A percentile compares a stretch with the other conserved stretches of the same genome.
phyloP scores from a whole-genome alignment of 2,329 filamentous ascomycete genomes.

The Aspergillus ochraceus region DNA sequence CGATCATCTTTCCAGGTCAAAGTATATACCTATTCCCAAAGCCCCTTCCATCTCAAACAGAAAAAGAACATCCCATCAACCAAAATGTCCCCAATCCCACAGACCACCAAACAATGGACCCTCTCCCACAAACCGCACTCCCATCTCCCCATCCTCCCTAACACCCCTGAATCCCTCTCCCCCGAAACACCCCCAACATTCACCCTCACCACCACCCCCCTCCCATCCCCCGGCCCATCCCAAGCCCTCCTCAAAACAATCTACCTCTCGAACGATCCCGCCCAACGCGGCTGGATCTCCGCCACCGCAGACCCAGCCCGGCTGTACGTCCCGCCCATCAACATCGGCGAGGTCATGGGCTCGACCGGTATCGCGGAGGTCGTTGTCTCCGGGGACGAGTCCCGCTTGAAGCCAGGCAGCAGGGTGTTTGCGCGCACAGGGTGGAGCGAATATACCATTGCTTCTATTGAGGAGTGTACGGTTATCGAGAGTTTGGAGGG shows the following conservation, averaged over 20 bases:
- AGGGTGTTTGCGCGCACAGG: slow-evolving; percentile 32
- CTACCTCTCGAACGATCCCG: slow-evolving; percentile 55
- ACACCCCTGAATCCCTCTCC: neutral
- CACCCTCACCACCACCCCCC: slow-evolving; percentile 16
- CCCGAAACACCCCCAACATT: slow-evolving; percentile 5
- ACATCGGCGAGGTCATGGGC: slow-evolving; percentile 41
- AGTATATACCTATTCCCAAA: too few relatives aligned
- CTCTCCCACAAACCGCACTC: slow-evolving; percentile 40
- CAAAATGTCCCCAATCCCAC: slow-evolving; percentile 10
- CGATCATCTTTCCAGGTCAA: too few relatives aligned
- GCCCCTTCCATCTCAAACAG: too few relatives aligned
- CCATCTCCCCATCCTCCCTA: slow-evolving; percentile 32
- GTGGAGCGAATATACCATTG: slow-evolving; percentile 47
- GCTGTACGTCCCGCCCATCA: slow-evolving; percentile 49
- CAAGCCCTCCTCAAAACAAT: slow-evolving; percentile 50
- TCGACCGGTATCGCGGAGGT: slow-evolving; percentile 39
- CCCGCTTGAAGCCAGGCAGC: slow-evolving; percentile 33
- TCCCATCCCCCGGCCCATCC: slow-evolving; percentile 37
- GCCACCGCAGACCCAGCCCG: slow-evolving; percentile 41
- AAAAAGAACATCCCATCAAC: neutral
- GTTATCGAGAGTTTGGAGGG: slow-evolving; percentile 30
- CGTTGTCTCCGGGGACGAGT: slow-evolving; percentile 33
- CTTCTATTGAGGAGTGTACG: slow-evolving; percentile 35
- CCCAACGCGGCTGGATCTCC: slow-evolving; percentile 54
- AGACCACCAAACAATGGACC: slow-evolving; percentile 44